Evolutionary conservation across 768 basidiomycete species (phyloP), one percentile per base, ranked within the genome.

Genomic region (Xerocomellus chrysenteron): DNA sequence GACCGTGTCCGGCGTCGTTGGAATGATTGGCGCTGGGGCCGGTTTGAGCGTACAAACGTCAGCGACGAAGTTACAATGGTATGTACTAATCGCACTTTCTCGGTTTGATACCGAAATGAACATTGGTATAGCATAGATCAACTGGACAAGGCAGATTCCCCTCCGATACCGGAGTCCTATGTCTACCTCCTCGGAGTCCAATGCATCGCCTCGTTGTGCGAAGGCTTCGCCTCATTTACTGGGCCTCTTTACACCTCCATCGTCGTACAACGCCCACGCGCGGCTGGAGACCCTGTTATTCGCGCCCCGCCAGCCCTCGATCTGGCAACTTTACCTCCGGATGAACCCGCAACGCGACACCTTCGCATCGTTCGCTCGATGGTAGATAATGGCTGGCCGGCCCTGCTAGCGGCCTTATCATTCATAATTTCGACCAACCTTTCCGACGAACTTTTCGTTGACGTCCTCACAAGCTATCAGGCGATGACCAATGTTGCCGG

Each of bases 111-210:
- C 9, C 35, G 7, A 55, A 33, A n/a, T 39, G 21, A 37, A 48
- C n/a, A 11, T 24, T 39, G 9, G 2, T 17, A 5, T 64, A 97
- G 95, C 69, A 98, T 99, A 63, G 96, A 99, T 69, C 97, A 98
- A 71, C 83, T 98, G 13, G 96, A 99, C 76, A 99, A 99, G 71
- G 90, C 93, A 0, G 97, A 99, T 63, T 85, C 94, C 0, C 97
- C 97, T 0, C 79, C 85, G 0, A 94, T 98, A 51, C 96, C 97
- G 0, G 97, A 99, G 56, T 81, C 90, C 4, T 98, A 99, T 68
- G 82, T 96, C 59, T 96, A 95, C 67, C 87, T 99, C 9, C 82
- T 99, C 2, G 92, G 86, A 1, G 82, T 97, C 0, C 94, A 98
- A 64, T 94, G 90, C 65, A 79, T 98, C 10, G 81, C 89, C 30